Conservation (phyloP, 306 rosid species). For the Neltuma alba region DNA sequence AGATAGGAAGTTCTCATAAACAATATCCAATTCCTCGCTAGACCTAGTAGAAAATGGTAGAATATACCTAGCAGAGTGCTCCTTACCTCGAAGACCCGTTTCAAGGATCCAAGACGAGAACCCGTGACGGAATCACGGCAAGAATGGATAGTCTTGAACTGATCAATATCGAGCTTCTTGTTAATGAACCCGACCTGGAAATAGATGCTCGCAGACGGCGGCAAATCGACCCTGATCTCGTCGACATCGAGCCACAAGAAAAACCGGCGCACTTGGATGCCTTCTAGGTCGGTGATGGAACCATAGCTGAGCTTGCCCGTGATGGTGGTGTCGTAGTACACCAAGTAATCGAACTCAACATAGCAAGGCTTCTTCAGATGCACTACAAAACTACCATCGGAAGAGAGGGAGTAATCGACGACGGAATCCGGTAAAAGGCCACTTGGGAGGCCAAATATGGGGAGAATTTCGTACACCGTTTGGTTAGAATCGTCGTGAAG, state of each 20-base stretch:
- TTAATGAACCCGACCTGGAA: constrained; percentile 84
- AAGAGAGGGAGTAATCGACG: constrained; percentile 50
- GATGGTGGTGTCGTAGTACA: constrained; percentile 68
- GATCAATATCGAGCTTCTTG: constrained; percentile 76
- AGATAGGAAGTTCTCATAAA: background rate
- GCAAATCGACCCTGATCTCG: constrained; percentile 96
- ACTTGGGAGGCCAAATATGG: constrained; percentile 72
- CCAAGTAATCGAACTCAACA: constrained; percentile 70
- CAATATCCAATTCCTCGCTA: background rate
- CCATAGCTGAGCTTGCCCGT: constrained; percentile 79
- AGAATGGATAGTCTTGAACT: constrained; percentile 70
- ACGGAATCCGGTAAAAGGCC: constrained; percentile 83
- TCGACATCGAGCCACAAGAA: constrained; percentile 79
- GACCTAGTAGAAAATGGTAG: background rate
- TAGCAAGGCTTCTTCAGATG: constrained; percentile 65
- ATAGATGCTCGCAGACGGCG: constrained; percentile 76
- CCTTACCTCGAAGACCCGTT: constrained; percentile 49
- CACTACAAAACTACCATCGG: constrained; percentile 73
- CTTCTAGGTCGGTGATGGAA: constrained; percentile 69
- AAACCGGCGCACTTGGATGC: constrained; percentile 74
- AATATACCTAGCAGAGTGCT: background rate
- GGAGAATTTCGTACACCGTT: constrained; percentile 71
- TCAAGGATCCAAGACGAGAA: constrained; percentile 41
- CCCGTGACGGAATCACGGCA: constrained; percentile 50
- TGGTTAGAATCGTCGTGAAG: constrained; percentile 10